phyloP scores from a whole-genome alignment of 495 filamentous ascomycete genomes.

The Aspergillus homomorphus region DNA sequence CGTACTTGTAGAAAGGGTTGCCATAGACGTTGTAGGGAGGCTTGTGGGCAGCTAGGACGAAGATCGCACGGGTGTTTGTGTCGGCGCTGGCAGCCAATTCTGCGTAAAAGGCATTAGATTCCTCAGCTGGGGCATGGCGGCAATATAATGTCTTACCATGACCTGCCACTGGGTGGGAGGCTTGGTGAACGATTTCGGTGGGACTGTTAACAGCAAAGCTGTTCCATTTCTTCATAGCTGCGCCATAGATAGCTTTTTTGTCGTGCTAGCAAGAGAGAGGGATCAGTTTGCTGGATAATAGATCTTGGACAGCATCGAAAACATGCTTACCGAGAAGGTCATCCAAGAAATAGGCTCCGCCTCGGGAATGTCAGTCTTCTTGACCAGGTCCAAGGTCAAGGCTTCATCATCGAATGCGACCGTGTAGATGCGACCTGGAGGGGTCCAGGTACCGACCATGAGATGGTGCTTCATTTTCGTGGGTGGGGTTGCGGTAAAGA shows the following conservation, averaged over 20 bases:
- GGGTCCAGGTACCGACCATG: slow-evolving; percentile 83
- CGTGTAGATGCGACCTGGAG: slow-evolving; percentile 80
- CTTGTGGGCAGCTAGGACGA: slow-evolving; percentile 71
- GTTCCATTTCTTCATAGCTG: slow-evolving; percentile 86
- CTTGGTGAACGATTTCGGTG: slow-evolving; percentile 73
- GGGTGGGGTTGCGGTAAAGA: slow-evolving; percentile 2
- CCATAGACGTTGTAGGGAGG: slow-evolving; percentile 78
- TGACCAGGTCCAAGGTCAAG: slow-evolving; percentile 64
- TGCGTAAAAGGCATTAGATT: slow-evolving; percentile 23
- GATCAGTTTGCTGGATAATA: not conserved
- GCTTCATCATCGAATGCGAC: slow-evolving; percentile 78
- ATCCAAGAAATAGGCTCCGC: slow-evolving; percentile 90
- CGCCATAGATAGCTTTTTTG: slow-evolving; percentile 80
- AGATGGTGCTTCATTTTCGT: slow-evolving; percentile 70
- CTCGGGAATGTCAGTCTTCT: slow-evolving; percentile 73
- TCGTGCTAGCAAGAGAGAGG: slow-evolving; percentile 50
- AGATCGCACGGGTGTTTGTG: slow-evolving; percentile 82
- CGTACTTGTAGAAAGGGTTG: slow-evolving; percentile 84
- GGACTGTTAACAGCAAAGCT: slow-evolving; percentile 73
- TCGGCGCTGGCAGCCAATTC: slow-evolving; percentile 63
- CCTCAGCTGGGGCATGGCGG: not conserved
- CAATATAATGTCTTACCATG: slow-evolving; percentile 45
- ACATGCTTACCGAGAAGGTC: slow-evolving; percentile 67
- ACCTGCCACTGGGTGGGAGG: slow-evolving; percentile 66
- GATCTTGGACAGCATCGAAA: not conserved